phyloP scores from a whole-genome alignment of 2,329 filamentous ascomycete genomes.

The Colletotrichum simmondsii region DNA sequence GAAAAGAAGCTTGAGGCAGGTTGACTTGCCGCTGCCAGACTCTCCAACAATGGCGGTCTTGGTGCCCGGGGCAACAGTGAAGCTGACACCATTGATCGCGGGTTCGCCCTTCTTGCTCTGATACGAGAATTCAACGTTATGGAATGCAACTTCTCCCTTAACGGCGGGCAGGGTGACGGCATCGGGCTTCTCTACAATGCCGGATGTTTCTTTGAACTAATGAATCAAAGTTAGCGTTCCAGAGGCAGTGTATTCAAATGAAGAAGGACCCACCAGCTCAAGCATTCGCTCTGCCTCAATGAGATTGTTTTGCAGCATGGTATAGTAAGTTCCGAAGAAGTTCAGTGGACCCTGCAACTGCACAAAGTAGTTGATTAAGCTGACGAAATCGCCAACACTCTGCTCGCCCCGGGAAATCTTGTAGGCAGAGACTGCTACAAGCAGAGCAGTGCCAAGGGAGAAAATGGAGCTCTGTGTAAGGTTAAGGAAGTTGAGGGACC shows the following conservation, averaged over 20 bases:
- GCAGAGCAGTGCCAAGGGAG: constrained; percentile 68
- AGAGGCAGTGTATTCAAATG: rapidly evolving
- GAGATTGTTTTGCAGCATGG: constrained; percentile 56
- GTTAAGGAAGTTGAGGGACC: constrained; percentile 69
- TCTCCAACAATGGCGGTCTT: constrained; percentile 59
- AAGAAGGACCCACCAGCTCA: constrained; percentile 47
- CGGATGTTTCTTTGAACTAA: constrained; percentile 55
- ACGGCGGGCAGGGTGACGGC: constrained; percentile 45
- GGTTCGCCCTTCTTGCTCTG: constrained; percentile 48
- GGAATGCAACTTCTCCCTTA: constrained; percentile 53
- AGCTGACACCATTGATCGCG: constrained; percentile 52
- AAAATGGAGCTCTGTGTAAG: constrained; percentile 73
- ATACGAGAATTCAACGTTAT: constrained; percentile 56
- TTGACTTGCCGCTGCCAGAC: constrained; percentile 60
- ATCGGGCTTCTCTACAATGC: constrained; percentile 53
- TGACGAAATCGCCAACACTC: constrained; percentile 66
- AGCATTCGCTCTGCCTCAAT: constrained; percentile 59
- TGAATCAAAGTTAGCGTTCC: constrained; percentile 30
- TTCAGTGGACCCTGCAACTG: constrained; percentile 70
- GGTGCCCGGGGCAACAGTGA: constrained; percentile 54
- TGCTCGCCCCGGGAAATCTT: constrained; percentile 67
- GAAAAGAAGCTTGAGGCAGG: constrained; percentile 59
- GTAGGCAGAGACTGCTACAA: constrained; percentile 70
- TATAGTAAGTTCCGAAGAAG: constrained; percentile 66
- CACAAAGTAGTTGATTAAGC: constrained; percentile 68